These are phyloP conservation scores for Trifolium pratense DNA, from an alignment of 306 rosid genomes.

Conservation along the genomic window DNA sequence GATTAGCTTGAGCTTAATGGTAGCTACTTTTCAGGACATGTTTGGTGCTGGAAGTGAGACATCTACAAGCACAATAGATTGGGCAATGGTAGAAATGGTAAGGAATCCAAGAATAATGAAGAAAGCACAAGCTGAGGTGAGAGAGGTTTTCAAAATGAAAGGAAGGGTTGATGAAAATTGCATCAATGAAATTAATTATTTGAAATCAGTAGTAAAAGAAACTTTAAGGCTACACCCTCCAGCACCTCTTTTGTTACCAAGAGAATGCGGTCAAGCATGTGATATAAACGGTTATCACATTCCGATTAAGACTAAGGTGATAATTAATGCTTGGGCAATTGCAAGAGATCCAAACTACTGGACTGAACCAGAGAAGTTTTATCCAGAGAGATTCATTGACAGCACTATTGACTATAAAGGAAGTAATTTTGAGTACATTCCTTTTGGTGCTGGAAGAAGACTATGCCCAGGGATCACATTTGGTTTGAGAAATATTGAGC, in stretches of 20 bases:
- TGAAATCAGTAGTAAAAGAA: conserved; percentile 50
- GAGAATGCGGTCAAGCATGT: conserved; percentile 39
- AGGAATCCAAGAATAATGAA: conserved; percentile 41
- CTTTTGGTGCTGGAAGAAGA: conserved; percentile 54
- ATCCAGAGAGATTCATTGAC: conserved; percentile 42
- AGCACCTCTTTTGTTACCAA: conserved; percentile 41
- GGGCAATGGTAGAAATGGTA: conserved; percentile 47
- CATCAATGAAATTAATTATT: conserved; percentile 38
- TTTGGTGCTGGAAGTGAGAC: conserved; percentile 53
- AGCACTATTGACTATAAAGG: conserved; percentile 37
- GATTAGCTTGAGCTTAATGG: neutral
- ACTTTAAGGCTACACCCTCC: conserved; percentile 50
- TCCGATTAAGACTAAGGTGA: conserved; percentile 40
- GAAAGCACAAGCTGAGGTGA: conserved; percentile 43
- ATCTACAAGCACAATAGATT: conserved; percentile 39
- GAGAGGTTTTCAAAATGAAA: conserved; percentile 1
- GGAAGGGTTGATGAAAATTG: conserved; percentile 31
- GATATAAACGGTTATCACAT: conserved; percentile 40
- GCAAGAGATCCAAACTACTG: conserved; percentile 52
- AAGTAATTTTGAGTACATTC: conserved; percentile 38
- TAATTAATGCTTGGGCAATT: conserved; percentile 44
- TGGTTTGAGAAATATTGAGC: conserved; percentile 34
- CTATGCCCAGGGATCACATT: conserved; percentile 42
- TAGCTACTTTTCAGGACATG: conserved; percentile 31
- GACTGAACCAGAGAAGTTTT: conserved; percentile 41